These are phyloP conservation scores for Emericellopsis atlantica DNA, from an alignment of 2,329 filamentous ascomycete genomes.

Conservation along the genomic window DNA sequence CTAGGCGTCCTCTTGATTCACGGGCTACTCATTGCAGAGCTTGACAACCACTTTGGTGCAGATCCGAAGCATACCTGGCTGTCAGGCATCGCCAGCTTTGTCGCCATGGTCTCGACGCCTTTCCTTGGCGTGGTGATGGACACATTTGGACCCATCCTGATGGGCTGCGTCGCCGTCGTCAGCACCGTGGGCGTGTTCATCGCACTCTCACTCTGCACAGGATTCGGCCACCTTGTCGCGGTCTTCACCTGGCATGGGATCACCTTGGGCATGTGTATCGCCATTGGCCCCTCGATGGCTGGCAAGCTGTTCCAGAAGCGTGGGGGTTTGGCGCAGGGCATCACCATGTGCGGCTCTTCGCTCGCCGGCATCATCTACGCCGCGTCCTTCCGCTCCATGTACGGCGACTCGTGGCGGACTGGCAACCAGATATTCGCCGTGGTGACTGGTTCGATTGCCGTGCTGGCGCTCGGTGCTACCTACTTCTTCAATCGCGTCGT, in stretches of 20 bases:
- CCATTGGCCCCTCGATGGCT: neutral
- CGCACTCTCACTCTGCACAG: neutral
- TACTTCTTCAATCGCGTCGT: neutral
- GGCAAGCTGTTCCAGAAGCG: neutral
- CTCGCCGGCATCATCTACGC: neutral
- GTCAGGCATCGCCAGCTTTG: neutral
- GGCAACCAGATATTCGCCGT: neutral
- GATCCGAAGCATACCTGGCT: neutral
- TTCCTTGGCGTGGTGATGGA: neutral
- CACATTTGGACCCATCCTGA: neutral
- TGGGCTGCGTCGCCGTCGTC: neutral
- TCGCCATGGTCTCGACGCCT: neutral
- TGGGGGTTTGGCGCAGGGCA: neutral
- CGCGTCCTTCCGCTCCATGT: neutral
- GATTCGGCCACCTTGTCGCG: neutral
- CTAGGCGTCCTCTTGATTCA: neutral
- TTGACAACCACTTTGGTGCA: neutral
- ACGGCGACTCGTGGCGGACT: neutral
- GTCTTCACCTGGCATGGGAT: neutral
- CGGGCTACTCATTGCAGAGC: neutral
- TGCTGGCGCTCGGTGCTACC: neutral
- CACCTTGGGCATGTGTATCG: neutral
- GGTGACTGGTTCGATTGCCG: neutral
- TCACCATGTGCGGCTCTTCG: neutral
- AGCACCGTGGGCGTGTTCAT: neutral